Evolutionary conservation across 1,139 yeast species (phyloP), one percentile per base, ranked within the genome.

Genomic region (Sugiyamaella neomexicana): DNA sequence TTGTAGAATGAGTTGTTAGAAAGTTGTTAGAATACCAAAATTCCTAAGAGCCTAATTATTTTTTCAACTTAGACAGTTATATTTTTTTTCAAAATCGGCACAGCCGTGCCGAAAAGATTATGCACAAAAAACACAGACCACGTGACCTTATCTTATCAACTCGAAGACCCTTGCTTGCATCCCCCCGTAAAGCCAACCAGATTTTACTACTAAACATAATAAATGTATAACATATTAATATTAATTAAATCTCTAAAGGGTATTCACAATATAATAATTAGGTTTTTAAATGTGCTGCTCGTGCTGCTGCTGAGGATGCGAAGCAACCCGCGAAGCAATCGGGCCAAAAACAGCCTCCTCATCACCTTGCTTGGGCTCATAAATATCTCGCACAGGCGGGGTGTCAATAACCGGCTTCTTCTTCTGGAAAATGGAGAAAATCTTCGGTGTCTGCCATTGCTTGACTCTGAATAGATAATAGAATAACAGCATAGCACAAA

Each of bases 401-500:
- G 29, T 52, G 20, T 52, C 57, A 12, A 40, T 52, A 32, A 41
- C 51, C 8, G 38, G 34, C 29, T 46, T 46, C 47, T 54, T 51
- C 46, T 55, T 55, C 31, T 27, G 31, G 12, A 46, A 46, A 20
- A 46, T 27, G n/a, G 50, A 46, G 6, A 52, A 34, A 36, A 44
- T 29, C 48, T 53, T 53, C 10, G 64, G 63, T 9, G 55, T 41
- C 5, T 50, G 16, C 64, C 64, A 62, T n/a, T 49, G 54, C 52
- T 57, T 55, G 44, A 62, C 74, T 57, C 76, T 63, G 57, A 78
- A 67, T 10, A 75, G 10, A 60, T 75, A 79, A 65, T 77, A 80
- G 13, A 74, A 59, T 2, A 58, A 58, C 55, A 79, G 63, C 79
- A 79, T 75, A 4, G 76, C 79, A 50, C 70, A 56, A 20, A 82